These are phyloP conservation scores for Oenanthe javanica DNA, from an alignment of 140 eudicot species.

Conservation along the genomic window DNA sequence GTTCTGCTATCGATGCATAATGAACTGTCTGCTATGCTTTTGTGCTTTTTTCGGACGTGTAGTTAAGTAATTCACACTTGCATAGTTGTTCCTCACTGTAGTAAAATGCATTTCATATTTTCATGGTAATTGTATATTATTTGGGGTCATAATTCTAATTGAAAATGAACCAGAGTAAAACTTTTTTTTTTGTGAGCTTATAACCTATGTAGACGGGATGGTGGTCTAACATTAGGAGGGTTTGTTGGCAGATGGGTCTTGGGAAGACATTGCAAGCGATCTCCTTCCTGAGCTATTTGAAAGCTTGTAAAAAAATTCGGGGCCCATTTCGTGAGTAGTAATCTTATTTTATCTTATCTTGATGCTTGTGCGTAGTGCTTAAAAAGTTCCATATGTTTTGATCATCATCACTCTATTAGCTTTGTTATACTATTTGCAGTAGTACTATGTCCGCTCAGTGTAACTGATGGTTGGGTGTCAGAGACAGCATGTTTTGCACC, in stretches of 20 bases:
- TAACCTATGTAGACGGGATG: neutral
- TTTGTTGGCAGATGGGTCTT: constrained; percentile 77
- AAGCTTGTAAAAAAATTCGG: constrained; percentile 40
- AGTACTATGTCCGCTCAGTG: constrained; percentile 93
- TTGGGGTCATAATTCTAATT: neutral
- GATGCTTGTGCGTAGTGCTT: neutral
- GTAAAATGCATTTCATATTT: neutral
- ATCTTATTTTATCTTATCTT: neutral
- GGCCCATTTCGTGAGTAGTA: constrained; percentile 77
- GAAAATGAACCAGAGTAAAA: neutral
- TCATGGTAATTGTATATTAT: neutral
- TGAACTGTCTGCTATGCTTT: neutral
- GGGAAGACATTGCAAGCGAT: constrained; percentile 98
- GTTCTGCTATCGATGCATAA: neutral
- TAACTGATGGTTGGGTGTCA: constrained; percentile 88
- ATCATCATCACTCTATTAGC: neutral
- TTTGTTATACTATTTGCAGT: constrained; percentile 39
- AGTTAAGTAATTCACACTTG: neutral
- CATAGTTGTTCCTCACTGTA: neutral
- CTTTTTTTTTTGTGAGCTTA: neutral
- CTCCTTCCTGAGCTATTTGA: constrained; percentile 72
- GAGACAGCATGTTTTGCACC: constrained; percentile 74
- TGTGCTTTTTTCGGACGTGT: neutral
- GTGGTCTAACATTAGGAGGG: constrained; percentile 12
- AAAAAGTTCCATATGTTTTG: constrained; percentile 4